Base-by-base conservation (phyloP, 495 filamentous ascomycete genomes). In the Penicillium atrosanguineum region DNA sequence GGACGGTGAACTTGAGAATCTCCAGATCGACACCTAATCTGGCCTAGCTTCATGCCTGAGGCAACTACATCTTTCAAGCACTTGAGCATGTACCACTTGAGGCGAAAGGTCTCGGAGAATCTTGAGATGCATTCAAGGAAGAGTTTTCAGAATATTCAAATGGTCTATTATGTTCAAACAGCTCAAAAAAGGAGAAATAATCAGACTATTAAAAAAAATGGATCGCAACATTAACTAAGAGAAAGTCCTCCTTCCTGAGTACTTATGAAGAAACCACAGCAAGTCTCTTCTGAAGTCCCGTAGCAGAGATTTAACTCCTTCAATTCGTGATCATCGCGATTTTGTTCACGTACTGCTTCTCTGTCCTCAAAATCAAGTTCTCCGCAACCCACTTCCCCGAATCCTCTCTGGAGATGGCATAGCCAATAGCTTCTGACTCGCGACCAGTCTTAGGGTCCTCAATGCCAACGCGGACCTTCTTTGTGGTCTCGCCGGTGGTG, bases 401-500 rank as follows among this genome's bases (percentile, higher is more conserved):
- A 42, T 62, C 59, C 41, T 62, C 59, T 7, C 59, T 26, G 1
- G 59, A 58, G 36, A 62, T 80, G 7, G 52, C 68, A 64, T 81
- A 81, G 8, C 78, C 78, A 40, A 79, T 69, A 3, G 65, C 69
- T 28, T 52, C 54, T 0, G 66, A 67, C 50, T 69, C 63, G 14
- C 73, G 70, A 16, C 79, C 69, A 8, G 66, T 68, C 38, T 57
- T 60, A 4, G 64, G 60, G 52, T 71, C 65, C 31, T 77, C 78
- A 31, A 74, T 58, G 4, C 76, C 76, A n/a, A 69, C 69, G 11
- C 67, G 67, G 34, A 79, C 59, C 23, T 43, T 45, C 2, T 63
- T 59, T 0, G 48, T 58, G 20, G 68, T 67, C 49, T 68, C 66
- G 8, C 69, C 67, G 44, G 71, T 59, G 20, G 44, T 64, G 49